Conservation (phyloP, 495 filamentous ascomycete species). For the Penicillium mononematosum region DNA sequence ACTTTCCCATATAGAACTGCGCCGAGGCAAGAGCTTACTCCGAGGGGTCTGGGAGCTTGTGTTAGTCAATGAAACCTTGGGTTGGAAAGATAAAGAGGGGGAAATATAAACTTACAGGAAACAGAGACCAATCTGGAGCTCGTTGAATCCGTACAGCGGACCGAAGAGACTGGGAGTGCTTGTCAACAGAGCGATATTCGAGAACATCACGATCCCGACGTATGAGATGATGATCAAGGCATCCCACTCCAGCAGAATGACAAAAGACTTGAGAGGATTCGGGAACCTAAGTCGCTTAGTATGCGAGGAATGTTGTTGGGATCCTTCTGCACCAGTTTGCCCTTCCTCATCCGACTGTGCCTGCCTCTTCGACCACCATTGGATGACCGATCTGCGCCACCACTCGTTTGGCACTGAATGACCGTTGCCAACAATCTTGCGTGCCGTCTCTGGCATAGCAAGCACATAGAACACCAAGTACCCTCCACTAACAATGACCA, state of each 20-base stretch:
- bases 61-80: neutral
- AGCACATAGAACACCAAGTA: constrained; percentile 46
- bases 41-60: constrained; percentile 48
- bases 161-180: constrained; percentile 61
- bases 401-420: constrained; percentile 26
- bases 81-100: neutral
- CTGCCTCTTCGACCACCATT: constrained; percentile 24
- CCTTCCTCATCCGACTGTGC: constrained; percentile 23
- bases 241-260: constrained; percentile 64
- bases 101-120: constrained; percentile 28
- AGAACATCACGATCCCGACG: constrained; percentile 56
- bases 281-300: constrained; percentile 56
- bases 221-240: constrained; percentile 56
- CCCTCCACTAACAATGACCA: constrained; percentile 33
- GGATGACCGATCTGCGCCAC: constrained; percentile 42
- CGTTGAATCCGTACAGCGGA: constrained; percentile 61
- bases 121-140: constrained; percentile 64
- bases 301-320: constrained; percentile 1
- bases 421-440: constrained; percentile 72
- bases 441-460: constrained; percentile 64
- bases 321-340: constrained; percentile 4
- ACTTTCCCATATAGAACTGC: constrained; percentile 56
- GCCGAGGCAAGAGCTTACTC: constrained; percentile 41
- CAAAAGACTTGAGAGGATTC: constrained; percentile 63
- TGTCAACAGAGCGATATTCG: constrained; percentile 44